Percentiles rank a stretch among this genome's conserved stretches.
phyloP scores from a whole-genome alignment of 2,329 filamentous ascomycete species.

The Ophiobolus disseminans region DNA sequence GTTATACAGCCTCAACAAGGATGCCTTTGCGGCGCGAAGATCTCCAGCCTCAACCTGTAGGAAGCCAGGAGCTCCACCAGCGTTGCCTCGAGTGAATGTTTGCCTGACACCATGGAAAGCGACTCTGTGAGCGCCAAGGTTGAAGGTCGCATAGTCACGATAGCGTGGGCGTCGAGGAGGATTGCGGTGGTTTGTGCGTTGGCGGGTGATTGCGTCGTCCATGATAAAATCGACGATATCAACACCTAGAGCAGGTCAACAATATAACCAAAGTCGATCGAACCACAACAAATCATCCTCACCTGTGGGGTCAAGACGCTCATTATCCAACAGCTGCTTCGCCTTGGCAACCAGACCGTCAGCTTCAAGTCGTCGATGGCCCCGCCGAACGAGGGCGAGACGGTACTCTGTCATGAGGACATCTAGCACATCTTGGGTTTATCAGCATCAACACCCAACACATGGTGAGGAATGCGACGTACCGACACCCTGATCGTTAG shows the following conservation, averaged over 20 bases:
- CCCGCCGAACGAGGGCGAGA: constrained; percentile 21
- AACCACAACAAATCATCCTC: not conserved
- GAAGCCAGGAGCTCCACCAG: not conserved
- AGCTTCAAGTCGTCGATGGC: constrained; percentile 26
- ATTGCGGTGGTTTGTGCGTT: not conserved
- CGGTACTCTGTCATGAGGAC: constrained; percentile 33
- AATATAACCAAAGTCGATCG: not conserved
- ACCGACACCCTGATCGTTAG: constrained; percentile 35
- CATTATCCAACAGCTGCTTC: constrained; percentile 20
- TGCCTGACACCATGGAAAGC: not conserved
- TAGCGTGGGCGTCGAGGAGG: not conserved
- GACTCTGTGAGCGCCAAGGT: not conserved
- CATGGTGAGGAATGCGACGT: not conserved
- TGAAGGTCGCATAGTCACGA: not conserved
- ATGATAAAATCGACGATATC: constrained; percentile 41
- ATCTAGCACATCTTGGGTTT: constrained; percentile 32
- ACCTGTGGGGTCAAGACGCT: constrained; percentile 25
- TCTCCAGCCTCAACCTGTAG: constrained; percentile 9
- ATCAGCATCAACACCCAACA: not conserved
- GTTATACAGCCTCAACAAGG: constrained; percentile 16
- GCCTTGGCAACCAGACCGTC: constrained; percentile 20
- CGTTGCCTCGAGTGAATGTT: not conserved
- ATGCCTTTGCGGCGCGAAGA: constrained; percentile 11
- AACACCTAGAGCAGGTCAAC: constrained; percentile 10
- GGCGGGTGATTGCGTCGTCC: constrained; percentile 15